Base-by-base conservation (phyloP, 192 early-diverging fungal genomes). In the Lobulomyces angularis region DNA sequence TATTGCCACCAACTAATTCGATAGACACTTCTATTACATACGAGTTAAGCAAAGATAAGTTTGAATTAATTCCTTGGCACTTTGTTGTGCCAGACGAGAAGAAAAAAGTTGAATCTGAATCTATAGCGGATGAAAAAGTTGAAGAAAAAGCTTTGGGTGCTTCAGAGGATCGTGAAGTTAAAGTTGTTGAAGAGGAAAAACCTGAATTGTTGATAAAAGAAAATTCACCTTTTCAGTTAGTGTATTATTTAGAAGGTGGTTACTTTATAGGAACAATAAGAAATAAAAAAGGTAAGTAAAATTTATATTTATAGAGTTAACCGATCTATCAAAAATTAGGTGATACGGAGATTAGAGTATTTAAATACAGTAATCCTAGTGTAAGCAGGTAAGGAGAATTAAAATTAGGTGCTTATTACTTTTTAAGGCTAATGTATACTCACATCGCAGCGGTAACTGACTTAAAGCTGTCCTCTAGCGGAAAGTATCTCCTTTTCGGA, bases 221-320 rank as follows among this genome's bases (percentile, higher is more conserved):
- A 32, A 32, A 32, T 16, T 12, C 16, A 16, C n/a, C n/a, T n/a
- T n/a, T n/a, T n/a, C n/a, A n/a, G n/a, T n/a, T n/a, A 23, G 18
- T 46, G 19, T 8, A 64, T 18, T 73, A 69, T 41, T 51, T 77
- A 5, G 61, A 52, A 23, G 60, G 56, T 27, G 72, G 72, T 37
- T 73, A 69, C 41, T 71, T 76, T 46, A 24, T 77, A 0, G 17
- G 56, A 14, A 56, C 68, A n/a, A 9, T 77, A 14, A 34, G 53
- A 24, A 76, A 71, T 43, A 55, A 57, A 30, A 53, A 56, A 30
- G 56, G 61, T 7, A 60, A 71, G 27, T n/a, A n/a, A n/a, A n/a
- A n/a, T n/a, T n/a, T n/a, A n/a, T n/a, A n/a, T n/a, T n/a, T n/a
- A n/a, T n/a, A n/a, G n/a, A n/a, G n/a, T n/a, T n/a, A n/a, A n/a